These are phyloP conservation scores for Microbotryomycetes sp. DNA, from an alignment of 1,284 basidiomycete genomes.

Conservation along the genomic window DNA sequence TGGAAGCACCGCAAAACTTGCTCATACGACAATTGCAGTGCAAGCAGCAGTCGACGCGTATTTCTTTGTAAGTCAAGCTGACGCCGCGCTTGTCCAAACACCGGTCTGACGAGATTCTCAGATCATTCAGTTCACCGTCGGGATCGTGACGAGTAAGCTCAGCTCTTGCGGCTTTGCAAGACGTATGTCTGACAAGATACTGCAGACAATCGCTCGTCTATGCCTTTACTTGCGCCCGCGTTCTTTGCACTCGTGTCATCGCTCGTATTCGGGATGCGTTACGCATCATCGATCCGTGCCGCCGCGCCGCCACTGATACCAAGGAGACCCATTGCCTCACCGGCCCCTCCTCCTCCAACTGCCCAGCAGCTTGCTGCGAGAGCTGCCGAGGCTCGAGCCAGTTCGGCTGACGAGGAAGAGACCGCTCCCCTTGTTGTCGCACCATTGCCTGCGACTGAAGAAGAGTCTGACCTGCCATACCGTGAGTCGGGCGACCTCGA, in stretches of 20 bases:
- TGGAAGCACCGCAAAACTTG: slow-evolving; percentile 29
- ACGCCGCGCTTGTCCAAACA: not conserved
- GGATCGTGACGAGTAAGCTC: slow-evolving; percentile 25
- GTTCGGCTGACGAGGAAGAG: not conserved
- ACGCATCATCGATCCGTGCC: slow-evolving; percentile 33
- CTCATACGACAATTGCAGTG: slow-evolving; percentile 32
- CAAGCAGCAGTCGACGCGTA: slow-evolving; percentile 39
- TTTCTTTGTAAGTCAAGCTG: slow-evolving; percentile 22
- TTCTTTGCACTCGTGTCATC: slow-evolving; percentile 36
- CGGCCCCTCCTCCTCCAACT: slow-evolving; percentile 8
- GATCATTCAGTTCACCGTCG: slow-evolving; percentile 31
- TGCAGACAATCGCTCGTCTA: slow-evolving; percentile 29
- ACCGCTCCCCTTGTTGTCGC: not conserved
- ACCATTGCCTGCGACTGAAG: not conserved
- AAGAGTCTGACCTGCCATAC: not conserved
- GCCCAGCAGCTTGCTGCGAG: slow-evolving; percentile 1
- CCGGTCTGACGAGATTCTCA: not conserved
- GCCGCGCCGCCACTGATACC: slow-evolving; percentile 13
- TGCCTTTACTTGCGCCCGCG: slow-evolving; percentile 30
- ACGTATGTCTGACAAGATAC: not conserved
- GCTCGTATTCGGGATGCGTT: slow-evolving; percentile 36
- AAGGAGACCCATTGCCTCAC: slow-evolving; percentile 1
- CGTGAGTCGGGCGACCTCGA: not conserved
- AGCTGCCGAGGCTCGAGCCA: slow-evolving; percentile 1
- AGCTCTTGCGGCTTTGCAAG: no score